Base-by-base conservation (phyloP, 106 monocot species). In the Triglochin maritima region DNA sequence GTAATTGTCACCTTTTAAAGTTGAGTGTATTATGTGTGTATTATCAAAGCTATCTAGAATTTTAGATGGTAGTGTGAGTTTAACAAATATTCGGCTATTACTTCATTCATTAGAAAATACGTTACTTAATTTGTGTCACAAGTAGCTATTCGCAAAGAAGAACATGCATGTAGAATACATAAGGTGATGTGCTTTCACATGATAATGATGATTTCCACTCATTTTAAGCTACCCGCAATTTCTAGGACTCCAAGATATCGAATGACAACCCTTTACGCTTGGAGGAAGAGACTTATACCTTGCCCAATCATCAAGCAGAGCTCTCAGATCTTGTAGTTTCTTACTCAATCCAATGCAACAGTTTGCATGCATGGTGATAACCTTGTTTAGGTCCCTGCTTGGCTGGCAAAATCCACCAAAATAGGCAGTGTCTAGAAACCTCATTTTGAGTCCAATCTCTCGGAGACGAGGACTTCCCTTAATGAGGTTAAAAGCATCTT, bases 321-420 rank as follows among this genome's bases (percentile, higher is more conserved):
- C 10, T 45, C 52, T 75, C 9, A 68, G 67, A 61, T 75, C 75
- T 43, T 61, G 50, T 11, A 75, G 5, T 57, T 75, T 75, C 3
- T 68, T 44, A 10, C 44, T 45, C 4, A 75, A 57, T 9, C 67
- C 67, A 44, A 75, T 53, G 66, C 75, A 75, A 17, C 75, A 75
- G 46, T 75, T 68, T 13, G 45, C 50, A 51, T 68, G 67, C 75
- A 75, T 75, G 9, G 75, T 75, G 49, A 59, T 46, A n/a, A 75
- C 75, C 53, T 60, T 60, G 44, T 75, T 59, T 3, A 75, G 53
- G 46, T 75, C 75, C 45, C 42, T 68, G 49, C 67, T 75, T 8
- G 68, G 67, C 17, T 68, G 16, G 45, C 75, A 75, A 7, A 75
- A 13, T 3, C 75, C 75, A 14, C 75, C 75, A 49, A 73, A 73